phyloP scores from a whole-genome alignment of 768 basidiomycete genomes.

The Suillus tomentosus region DNA sequence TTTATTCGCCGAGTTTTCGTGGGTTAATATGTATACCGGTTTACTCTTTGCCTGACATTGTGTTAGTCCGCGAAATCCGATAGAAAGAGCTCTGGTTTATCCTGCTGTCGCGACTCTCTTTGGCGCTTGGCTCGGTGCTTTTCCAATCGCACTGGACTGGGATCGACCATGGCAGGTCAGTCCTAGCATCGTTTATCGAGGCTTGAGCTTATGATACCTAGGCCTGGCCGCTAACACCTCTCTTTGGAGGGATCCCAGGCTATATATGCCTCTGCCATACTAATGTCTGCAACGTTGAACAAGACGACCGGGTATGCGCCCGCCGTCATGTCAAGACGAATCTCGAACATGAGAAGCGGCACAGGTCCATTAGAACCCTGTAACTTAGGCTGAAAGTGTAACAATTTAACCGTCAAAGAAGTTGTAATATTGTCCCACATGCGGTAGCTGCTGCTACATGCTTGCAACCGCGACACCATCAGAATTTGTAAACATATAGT shows the following conservation, averaged over 20 bases:
- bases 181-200: conserved; percentile 12
- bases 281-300: too few species aligned
- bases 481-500: too few species aligned
- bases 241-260: conserved; percentile 70
- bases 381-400: too few species aligned
- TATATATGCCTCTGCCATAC: too few species aligned
- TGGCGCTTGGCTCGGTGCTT: conserved; percentile 80
- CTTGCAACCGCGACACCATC: too few species aligned
- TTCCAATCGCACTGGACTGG: conserved; percentile 94
- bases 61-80: conserved; percentile 54
- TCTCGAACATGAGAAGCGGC: too few species aligned
- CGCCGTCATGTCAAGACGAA: too few species aligned
- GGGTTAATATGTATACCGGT: conserved; percentile 36
- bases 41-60: conserved; percentile 10
- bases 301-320: too few species aligned
- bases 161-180: conserved; percentile 95
- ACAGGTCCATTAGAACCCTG: too few species aligned
- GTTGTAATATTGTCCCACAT: too few species aligned
- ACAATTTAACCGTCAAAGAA: too few species aligned
- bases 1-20: conserved; percentile 83
- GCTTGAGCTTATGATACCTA: conserved; percentile 28
- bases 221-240: conserved; percentile 84
- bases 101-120: conserved; percentile 70
- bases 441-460: too few species aligned
- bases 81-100: conserved; percentile 80